Evolutionary conservation across 768 basidiomycete genomes (phyloP), one percentile per base, ranked within the genome.

Genomic region (Boletus sensibilis): DNA sequence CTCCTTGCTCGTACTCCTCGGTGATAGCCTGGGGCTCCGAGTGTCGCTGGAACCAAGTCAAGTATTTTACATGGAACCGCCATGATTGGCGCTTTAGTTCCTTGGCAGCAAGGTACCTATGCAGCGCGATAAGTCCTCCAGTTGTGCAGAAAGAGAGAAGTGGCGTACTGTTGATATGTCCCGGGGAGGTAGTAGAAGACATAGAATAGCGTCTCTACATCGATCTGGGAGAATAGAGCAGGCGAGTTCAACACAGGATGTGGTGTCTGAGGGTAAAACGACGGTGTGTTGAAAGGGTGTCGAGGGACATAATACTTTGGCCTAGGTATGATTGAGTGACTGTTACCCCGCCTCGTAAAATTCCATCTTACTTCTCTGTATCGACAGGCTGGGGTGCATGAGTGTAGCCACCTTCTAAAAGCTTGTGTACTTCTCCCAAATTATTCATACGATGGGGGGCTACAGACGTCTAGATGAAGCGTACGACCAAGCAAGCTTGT

Each of bases 21-120:
- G 97, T 99, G 71, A 99, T 98, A 2, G 94, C 94, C 68, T 96
- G 93, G 10, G 97, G 97, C 68, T 98, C 95, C 23, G 93, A 94
- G 67, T 97, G 93, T 37, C 97, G 85, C 73, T 98, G 97, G 84
- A 99, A 99, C 95, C 97, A 99, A 31, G 97, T 99, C 58, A 99
- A 77, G 71, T 98, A 99, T 75, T 98, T 98, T 58, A 98, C 92
- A 73, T 99, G 97, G 80, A 98, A 99, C 47, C 97, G 86, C 97
- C 97, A 99, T 39, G 93, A 94, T 70, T 98, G 96, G 48, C 90
- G 83, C 77, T 98, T 98, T 61, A 99, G 79, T 74, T 99, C 97
- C 68, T 92, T 93, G 6, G 97, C 97, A 2, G 97, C 95, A 48
- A 98, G 85, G 73, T 88, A 96, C 75, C 94, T 96, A 55, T 16